Percentiles rank a stretch among this genome's conserved stretches.
phyloP scores from a whole-genome alignment of 179 eudicot genomes.

The Monotropa hypopitys region DNA sequence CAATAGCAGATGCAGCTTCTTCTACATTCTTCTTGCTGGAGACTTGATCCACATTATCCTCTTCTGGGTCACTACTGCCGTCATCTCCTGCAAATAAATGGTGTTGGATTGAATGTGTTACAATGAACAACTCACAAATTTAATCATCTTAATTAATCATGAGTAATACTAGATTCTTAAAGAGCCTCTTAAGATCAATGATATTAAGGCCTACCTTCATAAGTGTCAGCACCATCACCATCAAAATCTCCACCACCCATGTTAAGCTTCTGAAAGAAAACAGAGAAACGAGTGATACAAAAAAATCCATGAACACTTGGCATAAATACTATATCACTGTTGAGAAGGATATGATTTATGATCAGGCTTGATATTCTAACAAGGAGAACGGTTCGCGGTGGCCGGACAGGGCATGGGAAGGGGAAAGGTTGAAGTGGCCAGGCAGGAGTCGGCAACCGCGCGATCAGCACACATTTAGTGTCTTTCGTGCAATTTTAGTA shows the following conservation, averaged over 20 bases:
- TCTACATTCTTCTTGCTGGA: not conserved
- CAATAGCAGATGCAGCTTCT: slow-evolving; percentile 9
- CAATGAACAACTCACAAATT: not conserved
- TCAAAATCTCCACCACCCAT: slow-evolving; percentile 23
- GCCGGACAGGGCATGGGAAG: no score
- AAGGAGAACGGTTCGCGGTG: no score
- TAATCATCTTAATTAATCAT: not conserved
- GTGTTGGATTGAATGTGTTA: not conserved
- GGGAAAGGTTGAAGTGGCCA: no score
- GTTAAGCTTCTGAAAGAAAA: slow-evolving; percentile 24
- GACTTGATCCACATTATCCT: slow-evolving; percentile 10
- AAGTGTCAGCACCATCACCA: slow-evolving; percentile 5
- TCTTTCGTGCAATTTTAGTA: no score
- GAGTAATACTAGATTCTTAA: not conserved
- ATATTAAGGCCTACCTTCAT: slow-evolving; percentile 11
- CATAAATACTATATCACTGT: no score
- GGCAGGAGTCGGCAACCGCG: no score
- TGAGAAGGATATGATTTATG: no score
- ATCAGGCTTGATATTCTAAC: no score
- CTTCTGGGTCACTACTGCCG: slow-evolving; percentile 26
- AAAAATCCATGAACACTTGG: not conserved
- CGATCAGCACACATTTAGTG: no score
- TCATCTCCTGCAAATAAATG: slow-evolving; percentile 2
- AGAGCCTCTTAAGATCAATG: not conserved
- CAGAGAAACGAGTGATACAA: not conserved